Percentiles rank a stretch among this genome's conserved stretches.
These are phyloP conservation scores for Xylariaceae sp. DNA, from an alignment of 2,329 filamentous ascomycete species.

Conservation along the genomic window DNA sequence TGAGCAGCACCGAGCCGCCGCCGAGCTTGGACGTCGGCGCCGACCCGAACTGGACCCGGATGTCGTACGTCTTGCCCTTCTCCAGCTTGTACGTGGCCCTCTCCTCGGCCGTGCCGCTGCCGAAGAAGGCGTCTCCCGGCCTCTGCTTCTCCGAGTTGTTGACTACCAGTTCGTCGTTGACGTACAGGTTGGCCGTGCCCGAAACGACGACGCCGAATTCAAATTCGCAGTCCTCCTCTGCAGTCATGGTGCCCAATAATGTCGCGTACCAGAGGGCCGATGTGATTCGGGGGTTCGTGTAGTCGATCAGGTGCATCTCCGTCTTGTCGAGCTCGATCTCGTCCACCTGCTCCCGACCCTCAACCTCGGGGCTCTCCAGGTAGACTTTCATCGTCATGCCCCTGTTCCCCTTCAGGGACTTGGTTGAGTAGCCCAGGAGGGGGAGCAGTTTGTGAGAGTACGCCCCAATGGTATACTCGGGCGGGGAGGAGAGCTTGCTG, in stretches of 20 bases:
- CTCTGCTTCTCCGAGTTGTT: conserved; percentile 59
- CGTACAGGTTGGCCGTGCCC: conserved; percentile 57
- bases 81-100: conserved; percentile 49
- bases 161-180: conserved; percentile 55
- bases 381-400: conserved; percentile 58
- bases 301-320: conserved; percentile 43
- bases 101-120: conserved; percentile 56
- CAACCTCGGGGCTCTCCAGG: conserved; percentile 45
- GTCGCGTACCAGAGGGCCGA: conserved; percentile 50
- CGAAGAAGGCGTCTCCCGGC: conserved; percentile 58
- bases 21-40: conserved; percentile 49
- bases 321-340: conserved; percentile 40
- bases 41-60: conserved; percentile 53
- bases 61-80: conserved; percentile 50
- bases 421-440: conserved; percentile 45
- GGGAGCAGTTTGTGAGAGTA: conserved; percentile 60
- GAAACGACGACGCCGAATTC: conserved; percentile 60
- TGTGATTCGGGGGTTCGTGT: conserved; percentile 44
- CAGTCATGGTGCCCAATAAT: conserved; percentile 52
- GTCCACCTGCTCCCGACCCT: conserved; percentile 43
- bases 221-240: conserved; percentile 53
- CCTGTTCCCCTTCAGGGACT: conserved; percentile 41
- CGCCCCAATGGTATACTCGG: conserved; percentile 50
- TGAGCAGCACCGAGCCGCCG: conserved; percentile 43
- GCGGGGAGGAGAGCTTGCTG: conserved; percentile 36